phyloP scores from a whole-genome alignment of 129 eudicot species.

The Pittosporum tobira region DNA sequence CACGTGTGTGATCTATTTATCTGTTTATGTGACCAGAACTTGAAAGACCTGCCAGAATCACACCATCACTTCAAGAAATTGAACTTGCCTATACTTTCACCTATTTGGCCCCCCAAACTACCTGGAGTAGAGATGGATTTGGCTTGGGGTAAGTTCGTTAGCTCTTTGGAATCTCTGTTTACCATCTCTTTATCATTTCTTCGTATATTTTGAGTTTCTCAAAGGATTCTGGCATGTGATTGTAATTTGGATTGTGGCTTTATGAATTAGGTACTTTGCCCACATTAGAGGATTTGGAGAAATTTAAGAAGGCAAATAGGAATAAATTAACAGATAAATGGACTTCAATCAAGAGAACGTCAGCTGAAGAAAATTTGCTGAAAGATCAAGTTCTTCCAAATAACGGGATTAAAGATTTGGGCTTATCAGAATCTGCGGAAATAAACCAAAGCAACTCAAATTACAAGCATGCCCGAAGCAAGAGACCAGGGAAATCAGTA shows the following conservation, averaged over 20 bases:
- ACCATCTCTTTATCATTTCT: not conserved
- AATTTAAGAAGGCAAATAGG: constrained; percentile 26
- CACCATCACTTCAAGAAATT: constrained; percentile 47
- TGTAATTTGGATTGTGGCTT: constrained; percentile 12
- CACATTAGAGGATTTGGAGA: constrained; percentile 50
- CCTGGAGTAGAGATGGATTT: constrained; percentile 30
- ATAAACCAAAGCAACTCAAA: constrained; percentile 19
- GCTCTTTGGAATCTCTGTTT: not conserved
- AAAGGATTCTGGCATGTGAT: constrained; percentile 1
- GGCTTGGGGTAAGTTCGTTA: constrained; percentile 53
- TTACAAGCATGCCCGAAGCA: constrained; percentile 24
- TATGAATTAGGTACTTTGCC: constrained; percentile 63
- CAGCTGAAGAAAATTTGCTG: constrained; percentile 40
- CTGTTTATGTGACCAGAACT: constrained; percentile 34
- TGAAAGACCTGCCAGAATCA: constrained; percentile 49
- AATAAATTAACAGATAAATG: constrained; percentile 30
- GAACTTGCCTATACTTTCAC: constrained; percentile 31
- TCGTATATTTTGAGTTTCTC: not conserved
- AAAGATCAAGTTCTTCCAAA: constrained; percentile 24
- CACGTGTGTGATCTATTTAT: not conserved
- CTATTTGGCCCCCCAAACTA: constrained; percentile 41
- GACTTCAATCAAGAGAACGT: constrained; percentile 36
- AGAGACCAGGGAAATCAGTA: constrained; percentile 39
- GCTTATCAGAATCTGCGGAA: constrained; percentile 16
- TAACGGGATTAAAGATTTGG: constrained; percentile 5